Conservation (phyloP, 2,329 filamentous ascomycete genomes). For the Mycosphaerella sp. region DNA sequence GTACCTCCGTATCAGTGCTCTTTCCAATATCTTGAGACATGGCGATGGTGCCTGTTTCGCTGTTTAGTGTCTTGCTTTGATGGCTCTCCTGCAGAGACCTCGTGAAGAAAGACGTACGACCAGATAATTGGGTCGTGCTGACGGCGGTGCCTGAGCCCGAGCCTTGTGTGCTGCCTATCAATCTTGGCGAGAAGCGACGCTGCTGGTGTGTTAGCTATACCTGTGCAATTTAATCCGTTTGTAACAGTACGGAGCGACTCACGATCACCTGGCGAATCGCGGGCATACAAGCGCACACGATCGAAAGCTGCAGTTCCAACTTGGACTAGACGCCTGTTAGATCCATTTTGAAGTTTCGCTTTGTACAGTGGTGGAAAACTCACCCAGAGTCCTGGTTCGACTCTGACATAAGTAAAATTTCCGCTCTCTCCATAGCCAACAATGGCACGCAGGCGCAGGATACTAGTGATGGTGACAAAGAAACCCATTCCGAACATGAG, state of each 20-base stretch:
- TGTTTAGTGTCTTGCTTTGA: constrained; percentile 6
- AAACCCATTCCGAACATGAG: constrained; percentile 8
- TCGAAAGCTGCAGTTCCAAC: constrained; percentile 10
- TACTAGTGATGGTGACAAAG: constrained; percentile 1
- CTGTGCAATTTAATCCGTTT: not conserved
- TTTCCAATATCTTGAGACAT: constrained; percentile 6
- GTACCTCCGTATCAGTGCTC: constrained; percentile 11
- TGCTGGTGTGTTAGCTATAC: not conserved
- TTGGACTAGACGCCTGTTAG: constrained; percentile 2
- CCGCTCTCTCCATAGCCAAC: not conserved
- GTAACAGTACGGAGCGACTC: not conserved
- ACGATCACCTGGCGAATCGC: constrained; percentile 12
- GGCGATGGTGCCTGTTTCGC: constrained; percentile 11
- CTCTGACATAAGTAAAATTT: not conserved
- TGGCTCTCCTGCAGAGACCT: constrained; percentile 3
- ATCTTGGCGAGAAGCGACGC: constrained; percentile 12
- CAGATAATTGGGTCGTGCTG: constrained; percentile 8
- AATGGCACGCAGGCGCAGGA: not conserved
- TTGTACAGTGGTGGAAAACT: not conserved
- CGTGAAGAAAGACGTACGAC: constrained; percentile 14
- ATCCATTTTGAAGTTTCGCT: not conserved
- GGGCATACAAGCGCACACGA: constrained; percentile 17
- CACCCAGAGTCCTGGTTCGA: constrained; percentile 2
- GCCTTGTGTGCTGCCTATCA: constrained; percentile 9
- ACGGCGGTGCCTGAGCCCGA: not conserved